Base-by-base conservation (phyloP, 2,329 filamentous ascomycete genomes). In the Cercospora sp. region DNA sequence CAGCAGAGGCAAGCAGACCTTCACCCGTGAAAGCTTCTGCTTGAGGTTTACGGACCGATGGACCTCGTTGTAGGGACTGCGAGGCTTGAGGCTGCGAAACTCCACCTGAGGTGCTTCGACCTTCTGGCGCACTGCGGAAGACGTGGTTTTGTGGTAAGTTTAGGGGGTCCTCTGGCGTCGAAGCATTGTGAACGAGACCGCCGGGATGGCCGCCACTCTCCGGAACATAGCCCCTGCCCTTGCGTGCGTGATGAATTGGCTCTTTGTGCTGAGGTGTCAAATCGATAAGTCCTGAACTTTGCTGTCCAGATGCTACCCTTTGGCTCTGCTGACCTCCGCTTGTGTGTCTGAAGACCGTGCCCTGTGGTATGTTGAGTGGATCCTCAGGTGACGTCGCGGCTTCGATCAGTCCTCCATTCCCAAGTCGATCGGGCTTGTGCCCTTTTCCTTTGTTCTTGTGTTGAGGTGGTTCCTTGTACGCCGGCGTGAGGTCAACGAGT, bases 401-500 rank as follows among this genome's bases (percentile, higher is more conserved):
- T 32, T 84, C 82, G 24, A 85, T 80, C 5, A 85, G 76, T 1
- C 80, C 80, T 3, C 82, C 82, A 1, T 79, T 70, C 2, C 66
- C 69, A 7, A 77, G 65, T 2, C 75, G 73, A 8, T 80, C 79
- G 1, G 76, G 77, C 26, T 69, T 65, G 74, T 77, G 82, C 3
- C 87, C 87, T 68, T 84, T 85, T 16, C 84, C 82, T 60, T 86
- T 85, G 58, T 82, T 82, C 63, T 82, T 79, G 74, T 85, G 84
- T 77, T 89, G 84, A 18, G 89, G 89, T 6, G 89, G 85, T 69
- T 91, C 89, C 61, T 85, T 83, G 74, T 89, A 90, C 60, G 84
- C 82, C 0, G 88, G 88, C 0, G 88, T 89, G 49, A 93, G 83
- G 74, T 91, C 90, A 32, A 93, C 80, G 5, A 93, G 83, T 1